phyloP scores from a whole-genome alignment of 495 filamentous ascomycete genomes.

The Apiosordaria backusii region DNA sequence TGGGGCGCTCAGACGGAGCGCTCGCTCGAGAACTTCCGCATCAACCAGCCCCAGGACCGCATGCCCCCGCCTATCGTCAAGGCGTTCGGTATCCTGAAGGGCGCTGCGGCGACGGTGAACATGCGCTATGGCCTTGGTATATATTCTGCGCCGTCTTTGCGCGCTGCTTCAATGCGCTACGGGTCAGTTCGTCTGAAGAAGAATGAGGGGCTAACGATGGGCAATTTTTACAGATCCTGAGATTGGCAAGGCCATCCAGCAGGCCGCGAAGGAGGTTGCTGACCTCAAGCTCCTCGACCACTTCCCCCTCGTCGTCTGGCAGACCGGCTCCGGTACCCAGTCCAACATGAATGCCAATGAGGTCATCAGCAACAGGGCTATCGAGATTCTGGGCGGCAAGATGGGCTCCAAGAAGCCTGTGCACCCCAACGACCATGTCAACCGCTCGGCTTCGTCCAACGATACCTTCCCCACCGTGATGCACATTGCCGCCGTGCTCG shows the following conservation, averaged over 20 bases:
- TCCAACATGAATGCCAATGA: slow-evolving; percentile 99
- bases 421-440: slow-evolving; percentile 98
- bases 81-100: slow-evolving; percentile 97
- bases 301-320: slow-evolving; percentile 98
- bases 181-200: background rate
- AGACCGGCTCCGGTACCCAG: slow-evolving; percentile 97
- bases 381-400: slow-evolving; percentile 90
- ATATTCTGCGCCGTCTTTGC: slow-evolving; percentile 16
- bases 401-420: slow-evolving; percentile 98
- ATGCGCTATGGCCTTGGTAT: slow-evolving; percentile 92
- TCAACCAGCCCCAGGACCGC: slow-evolving; percentile 98
- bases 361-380: slow-evolving; percentile 98
- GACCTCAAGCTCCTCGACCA: slow-evolving; percentile 92
- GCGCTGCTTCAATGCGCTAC: slow-evolving; percentile 6
- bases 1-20: slow-evolving; percentile 99
- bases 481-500: slow-evolving; percentile 96
- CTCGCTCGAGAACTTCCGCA: slow-evolving; percentile 94
- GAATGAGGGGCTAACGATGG: slow-evolving; percentile 1
- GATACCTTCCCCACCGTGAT: slow-evolving; percentile 99
- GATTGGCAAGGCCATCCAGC: slow-evolving; percentile 87
- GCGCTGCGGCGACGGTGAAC: slow-evolving; percentile 93
- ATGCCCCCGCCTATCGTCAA: slow-evolving; percentile 91
- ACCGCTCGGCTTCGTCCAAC: slow-evolving; percentile 98
- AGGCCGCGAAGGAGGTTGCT: slow-evolving; percentile 91
- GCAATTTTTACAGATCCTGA: slow-evolving; percentile 64